Evolutionary conservation across 2,329 filamentous ascomycete species (phyloP).

Genomic region (Venturia oleaginea): DNA sequence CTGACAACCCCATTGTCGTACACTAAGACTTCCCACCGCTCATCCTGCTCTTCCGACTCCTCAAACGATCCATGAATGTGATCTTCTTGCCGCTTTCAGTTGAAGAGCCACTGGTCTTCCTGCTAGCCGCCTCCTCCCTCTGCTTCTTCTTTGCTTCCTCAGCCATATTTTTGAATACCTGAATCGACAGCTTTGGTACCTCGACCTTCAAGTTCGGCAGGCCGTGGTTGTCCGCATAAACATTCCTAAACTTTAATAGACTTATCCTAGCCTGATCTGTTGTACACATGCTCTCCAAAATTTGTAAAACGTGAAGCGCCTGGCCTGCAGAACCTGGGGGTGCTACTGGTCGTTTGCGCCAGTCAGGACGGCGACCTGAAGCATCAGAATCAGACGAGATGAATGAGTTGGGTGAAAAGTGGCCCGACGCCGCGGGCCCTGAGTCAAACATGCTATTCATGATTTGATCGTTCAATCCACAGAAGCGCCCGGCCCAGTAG

Average conservation of each 20-base stretch:
- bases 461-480: not conserved
- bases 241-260: constrained; percentile 4
- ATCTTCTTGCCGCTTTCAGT: not conserved
- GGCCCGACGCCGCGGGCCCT: not conserved
- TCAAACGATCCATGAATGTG: constrained; percentile 4
- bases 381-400: not conserved
- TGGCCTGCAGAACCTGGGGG: not conserved
- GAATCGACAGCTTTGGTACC: not conserved
- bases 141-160: not conserved
- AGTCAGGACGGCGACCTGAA: not conserved
- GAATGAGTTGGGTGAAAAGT: not conserved
- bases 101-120: not conserved
- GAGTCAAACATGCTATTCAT: constrained; percentile 2
- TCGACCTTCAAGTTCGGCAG: constrained; percentile 5
- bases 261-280: not conserved
- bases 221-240: not conserved
- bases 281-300: not conserved
- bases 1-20: not conserved
- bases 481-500: constrained; percentile 9
- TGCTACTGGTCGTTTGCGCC: not conserved
- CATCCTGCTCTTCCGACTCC: not conserved
- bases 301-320: not conserved
- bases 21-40: not conserved
- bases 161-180: not conserved
- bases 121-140: not conserved